Evolutionary conservation across 129 eudicot genomes (phyloP), one percentile per base, ranked within the genome.

Genomic region (Arctium lappa): DNA sequence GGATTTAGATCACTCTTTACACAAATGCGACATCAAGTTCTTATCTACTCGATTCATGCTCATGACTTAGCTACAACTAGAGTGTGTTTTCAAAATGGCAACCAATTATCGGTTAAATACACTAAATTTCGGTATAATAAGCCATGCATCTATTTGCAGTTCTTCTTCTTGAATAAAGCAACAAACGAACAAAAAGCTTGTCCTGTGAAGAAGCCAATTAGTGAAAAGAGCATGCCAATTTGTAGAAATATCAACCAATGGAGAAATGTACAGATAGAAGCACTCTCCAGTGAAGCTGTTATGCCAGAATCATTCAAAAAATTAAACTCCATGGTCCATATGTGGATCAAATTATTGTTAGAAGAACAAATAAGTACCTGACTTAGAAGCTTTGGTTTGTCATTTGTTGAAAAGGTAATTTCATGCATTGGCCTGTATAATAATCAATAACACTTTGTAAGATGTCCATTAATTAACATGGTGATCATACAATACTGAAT

Each of bases 301-400:
- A 65, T 8, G 71, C 65, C 65, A 12, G 65, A 53, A 65, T 18
- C 34, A 8, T 65, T 60, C 1, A 11, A 39, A 39, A 37, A 30
- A 38, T 2, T 12, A 15, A 60, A 71, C 37, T 34, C 9, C 16
- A 22, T n/a, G 0, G 2, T 38, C 15, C 34, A 8, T 38, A 36
- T 73, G 29, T 22, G 15, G 46, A 78, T 62, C 22, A 16, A 30
- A 46, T 39, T 37, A 36, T 62, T 62, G 27, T 8, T 70, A 34
- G 46, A 36, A 66, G 34, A 85, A 73, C 72, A 88, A 15, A 42
- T 31, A 83, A 48, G 81, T 86, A 96, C 99, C 98, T 96, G 98
- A 89, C 94, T 96, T 9, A 96, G 93, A 79, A 96, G 95, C 83
- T 96, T 96, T 73, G 99, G 99, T 85, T 93, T 96, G 94, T 96